A percentile compares a stretch with the other conserved stretches of the same genome.
Conservation (phyloP, 352 stramenopile genomes). For the Phytophthora gonapodyides region DNA sequence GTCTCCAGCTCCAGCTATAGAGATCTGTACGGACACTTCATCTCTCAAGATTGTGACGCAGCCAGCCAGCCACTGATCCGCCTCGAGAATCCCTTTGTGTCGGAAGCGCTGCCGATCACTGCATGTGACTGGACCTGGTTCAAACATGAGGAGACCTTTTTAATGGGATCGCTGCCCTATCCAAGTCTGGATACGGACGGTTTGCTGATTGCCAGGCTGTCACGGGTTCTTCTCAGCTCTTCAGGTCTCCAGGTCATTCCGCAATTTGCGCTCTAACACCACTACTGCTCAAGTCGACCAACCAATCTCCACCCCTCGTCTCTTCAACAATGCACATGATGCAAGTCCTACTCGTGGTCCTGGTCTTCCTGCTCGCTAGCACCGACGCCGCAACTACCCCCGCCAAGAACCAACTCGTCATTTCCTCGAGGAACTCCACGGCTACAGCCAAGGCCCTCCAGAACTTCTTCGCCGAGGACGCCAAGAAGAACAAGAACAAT, state of each 20-base stretch:
- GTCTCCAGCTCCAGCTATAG: too few species aligned
- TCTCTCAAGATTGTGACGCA: constrained; percentile 18
- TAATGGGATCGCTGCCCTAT: neutral
- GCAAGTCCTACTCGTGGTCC: constrained; percentile 10
- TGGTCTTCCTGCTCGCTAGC: constrained; percentile 12
- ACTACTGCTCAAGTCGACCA: neutral
- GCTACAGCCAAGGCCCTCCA: constrained; percentile 18
- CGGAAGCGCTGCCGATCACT: constrained; percentile 4
- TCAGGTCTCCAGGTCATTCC: constrained; percentile 12
- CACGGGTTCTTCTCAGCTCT: neutral
- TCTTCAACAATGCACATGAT: constrained; percentile 17
- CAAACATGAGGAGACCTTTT: neutral
- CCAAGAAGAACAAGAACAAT: constrained; percentile 12
- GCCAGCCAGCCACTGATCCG: constrained; percentile 4
- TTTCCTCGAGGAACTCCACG: constrained; percentile 13
- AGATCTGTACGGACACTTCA: too few species aligned
- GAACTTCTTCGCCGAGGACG: constrained; percentile 19
- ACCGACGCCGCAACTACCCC: constrained; percentile 2
- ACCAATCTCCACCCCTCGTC: neutral
- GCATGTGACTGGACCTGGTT: constrained; percentile 7
- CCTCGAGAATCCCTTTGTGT: constrained; percentile 12
- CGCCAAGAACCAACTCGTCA: constrained; percentile 18
- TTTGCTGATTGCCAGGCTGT: constrained; percentile 12
- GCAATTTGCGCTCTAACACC: constrained; percentile 14
- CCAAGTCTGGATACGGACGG: constrained; percentile 10